Evolutionary conservation across 1,284 basidiomycete species (phyloP), one percentile per base, ranked within the genome.

Genomic region (Marasmius fiardii): DNA sequence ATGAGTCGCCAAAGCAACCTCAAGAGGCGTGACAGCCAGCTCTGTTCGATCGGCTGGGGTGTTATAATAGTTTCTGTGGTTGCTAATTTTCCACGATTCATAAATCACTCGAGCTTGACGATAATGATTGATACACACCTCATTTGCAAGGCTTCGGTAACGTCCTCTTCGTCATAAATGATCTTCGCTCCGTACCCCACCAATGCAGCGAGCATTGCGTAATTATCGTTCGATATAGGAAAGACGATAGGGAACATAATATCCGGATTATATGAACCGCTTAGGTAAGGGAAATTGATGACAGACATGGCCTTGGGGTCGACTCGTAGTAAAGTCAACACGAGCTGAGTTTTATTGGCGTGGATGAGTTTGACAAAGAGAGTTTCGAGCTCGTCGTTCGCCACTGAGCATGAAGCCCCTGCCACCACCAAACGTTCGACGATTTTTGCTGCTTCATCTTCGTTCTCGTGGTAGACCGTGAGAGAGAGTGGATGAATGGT

Each of bases 401-500:
- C 39, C n/a, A 3, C 7, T 8, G 39, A 41, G 20, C n/a, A 41
- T 20, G 39, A 41, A 20, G 39, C 39, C n/a, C 39, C 39, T n/a
- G 39, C 39, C 14, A 20, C 16, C 20, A 41, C 39, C 39, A 41
- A n/a, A 16, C 39, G 16, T 20, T 41, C 39, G 39, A 41, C n/a
- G 39, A 41, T 41, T 4, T 41, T n/a, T 16, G 20, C 39, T 7
- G 39, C 78, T 16, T 66, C 67, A 23, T 72, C 71, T 51, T 78
- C 74, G 57, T 83, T 74, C 3, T 72, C 67, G n/a, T 73, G 71
- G n/a, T 79, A 64, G 24, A 76, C 67, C 1, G 79, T 77, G 39
- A 82, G 64, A 1, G 74, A 67, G n/a, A 85, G 71, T 6, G 81
- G 78, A 56, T 82, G 76, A 31, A 75, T 59, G 14, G 70, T 65